A percentile compares a stretch with the other conserved stretches of the same genome.
phyloP scores from a whole-genome alignment of 345 rosid genomes.

The Acer campestre region DNA sequence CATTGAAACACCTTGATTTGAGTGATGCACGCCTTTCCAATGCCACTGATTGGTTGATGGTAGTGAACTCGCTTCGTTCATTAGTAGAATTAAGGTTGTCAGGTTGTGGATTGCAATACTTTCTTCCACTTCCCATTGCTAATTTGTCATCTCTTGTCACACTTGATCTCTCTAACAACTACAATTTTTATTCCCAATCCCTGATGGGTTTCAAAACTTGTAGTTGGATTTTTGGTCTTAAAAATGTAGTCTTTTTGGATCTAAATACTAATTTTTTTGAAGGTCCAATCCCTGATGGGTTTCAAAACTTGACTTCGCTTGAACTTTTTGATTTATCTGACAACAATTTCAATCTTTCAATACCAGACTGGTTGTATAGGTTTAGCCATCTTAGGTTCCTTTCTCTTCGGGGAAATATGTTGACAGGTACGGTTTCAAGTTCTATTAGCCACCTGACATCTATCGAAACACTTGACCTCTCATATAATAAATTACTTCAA shows the following conservation, averaged over 20 bases:
- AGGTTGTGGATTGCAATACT: not conserved
- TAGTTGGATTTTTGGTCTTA: not conserved
- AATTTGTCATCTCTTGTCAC: not conserved
- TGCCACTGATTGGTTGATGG: not conserved
- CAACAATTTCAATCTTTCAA: not conserved
- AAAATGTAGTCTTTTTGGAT: too few relatives aligned
- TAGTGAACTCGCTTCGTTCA: not conserved
- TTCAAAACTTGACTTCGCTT: constrained; percentile 3
- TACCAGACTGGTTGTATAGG: constrained; percentile 15
- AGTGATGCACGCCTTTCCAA: not conserved
- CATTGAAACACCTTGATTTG: not conserved
- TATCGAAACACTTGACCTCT: constrained; percentile 9
- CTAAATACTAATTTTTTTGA: too few relatives aligned
- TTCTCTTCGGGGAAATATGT: not conserved
- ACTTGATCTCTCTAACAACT: not conserved
- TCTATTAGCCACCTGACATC: constrained; percentile 16
- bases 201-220: too few relatives aligned
- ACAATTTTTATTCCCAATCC: too few relatives aligned
- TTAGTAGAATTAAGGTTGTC: not conserved
- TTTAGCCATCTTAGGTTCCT: constrained; percentile 4
- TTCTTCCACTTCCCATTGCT: not conserved
- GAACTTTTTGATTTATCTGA: not conserved
- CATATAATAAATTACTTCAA: not conserved
- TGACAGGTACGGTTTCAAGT: constrained; percentile 14
- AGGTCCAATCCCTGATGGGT: not conserved